Evolutionary conservation across 805 yeast species (phyloP).

Genomic region (Sungouiella thailandica): DNA sequence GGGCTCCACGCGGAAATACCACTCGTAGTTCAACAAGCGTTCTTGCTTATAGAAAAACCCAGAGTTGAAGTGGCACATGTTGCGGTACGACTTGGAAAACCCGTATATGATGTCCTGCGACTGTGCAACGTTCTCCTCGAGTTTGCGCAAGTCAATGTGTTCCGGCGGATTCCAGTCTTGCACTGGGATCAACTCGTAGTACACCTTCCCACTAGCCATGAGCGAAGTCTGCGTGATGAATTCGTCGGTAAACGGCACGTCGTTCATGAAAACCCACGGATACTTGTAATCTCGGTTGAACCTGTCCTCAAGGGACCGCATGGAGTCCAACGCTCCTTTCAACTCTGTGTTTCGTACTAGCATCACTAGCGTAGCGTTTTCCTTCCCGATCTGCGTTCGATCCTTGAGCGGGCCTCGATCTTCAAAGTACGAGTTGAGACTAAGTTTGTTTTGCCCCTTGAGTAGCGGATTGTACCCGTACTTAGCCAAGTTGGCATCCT

Average conservation of each 20-base stretch:
- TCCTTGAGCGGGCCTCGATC: constrained; percentile 22
- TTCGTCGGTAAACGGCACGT: constrained; percentile 37
- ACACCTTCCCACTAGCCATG: constrained; percentile 41
- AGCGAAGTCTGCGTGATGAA: constrained; percentile 39
- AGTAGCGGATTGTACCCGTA: constrained; percentile 12
- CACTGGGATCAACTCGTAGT: constrained; percentile 35
- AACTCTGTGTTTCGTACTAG: constrained; percentile 79
- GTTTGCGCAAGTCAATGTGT: constrained; percentile 25
- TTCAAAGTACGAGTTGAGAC: constrained; percentile 13
- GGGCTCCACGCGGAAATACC: constrained; percentile 61
- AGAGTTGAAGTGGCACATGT: constrained; percentile 72
- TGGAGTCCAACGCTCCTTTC: constrained; percentile 55
- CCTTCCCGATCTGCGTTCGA: constrained; percentile 42
- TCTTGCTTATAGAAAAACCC: constrained; percentile 54
- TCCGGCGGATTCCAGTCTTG: constrained; percentile 39
- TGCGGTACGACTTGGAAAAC: constrained; percentile 45
- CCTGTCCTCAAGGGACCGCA: constrained; percentile 40
- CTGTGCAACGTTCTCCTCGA: constrained; percentile 21
- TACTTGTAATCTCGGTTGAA: constrained; percentile 35
- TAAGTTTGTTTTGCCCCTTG: constrained; percentile 12
- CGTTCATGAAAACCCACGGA: constrained; percentile 44
- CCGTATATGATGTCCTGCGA: constrained; percentile 40
- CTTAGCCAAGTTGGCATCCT: not conserved
- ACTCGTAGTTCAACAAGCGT: constrained; percentile 42
- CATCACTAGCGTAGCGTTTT: constrained; percentile 86